Evolutionary conservation across 768 basidiomycete genomes (phyloP).

Genomic region (Russula olivacea): DNA sequence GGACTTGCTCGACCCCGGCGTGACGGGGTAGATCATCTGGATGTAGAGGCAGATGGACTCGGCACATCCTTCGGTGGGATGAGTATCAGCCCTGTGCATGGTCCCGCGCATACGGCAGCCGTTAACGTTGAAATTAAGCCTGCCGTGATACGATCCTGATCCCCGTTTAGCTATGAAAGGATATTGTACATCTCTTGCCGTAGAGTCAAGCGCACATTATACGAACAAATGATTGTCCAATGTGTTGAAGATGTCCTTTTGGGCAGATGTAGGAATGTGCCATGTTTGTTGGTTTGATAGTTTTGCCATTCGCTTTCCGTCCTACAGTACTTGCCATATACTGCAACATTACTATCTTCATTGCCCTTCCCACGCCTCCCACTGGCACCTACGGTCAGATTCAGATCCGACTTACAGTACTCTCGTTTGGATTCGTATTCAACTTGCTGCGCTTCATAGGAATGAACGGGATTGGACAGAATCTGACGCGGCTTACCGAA

Average conservation of each 20-base stretch:
- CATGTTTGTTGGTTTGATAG: too few species aligned
- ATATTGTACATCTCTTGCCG: neutral
- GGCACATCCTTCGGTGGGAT: conserved; percentile 69
- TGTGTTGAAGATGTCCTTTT: too few species aligned
- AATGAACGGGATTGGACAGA: neutral
- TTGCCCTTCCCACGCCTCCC: too few species aligned
- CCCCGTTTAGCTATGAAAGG: neutral
- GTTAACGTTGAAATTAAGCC: conserved; percentile 14
- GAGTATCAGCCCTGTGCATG: conserved; percentile 66
- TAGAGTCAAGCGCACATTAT: neutral
- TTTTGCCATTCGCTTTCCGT: too few species aligned
- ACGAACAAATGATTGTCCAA: neutral
- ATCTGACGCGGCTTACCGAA: neutral
- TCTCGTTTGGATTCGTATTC: too few species aligned
- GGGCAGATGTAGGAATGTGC: too few species aligned
- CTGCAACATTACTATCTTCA: too few species aligned
- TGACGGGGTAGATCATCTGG: neutral
- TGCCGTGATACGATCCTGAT: neutral
- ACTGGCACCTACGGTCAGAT: too few species aligned
- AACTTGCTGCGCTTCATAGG: too few species aligned
- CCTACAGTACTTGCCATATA: too few species aligned
- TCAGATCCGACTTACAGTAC: too few species aligned
- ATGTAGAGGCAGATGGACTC: conserved; percentile 44
- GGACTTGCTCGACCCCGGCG: conserved; percentile 19
- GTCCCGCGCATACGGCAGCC: neutral